Evolutionary conservation across 2,329 filamentous ascomycete genomes (phyloP).

Genomic region (Ophiostoma sp.): DNA sequence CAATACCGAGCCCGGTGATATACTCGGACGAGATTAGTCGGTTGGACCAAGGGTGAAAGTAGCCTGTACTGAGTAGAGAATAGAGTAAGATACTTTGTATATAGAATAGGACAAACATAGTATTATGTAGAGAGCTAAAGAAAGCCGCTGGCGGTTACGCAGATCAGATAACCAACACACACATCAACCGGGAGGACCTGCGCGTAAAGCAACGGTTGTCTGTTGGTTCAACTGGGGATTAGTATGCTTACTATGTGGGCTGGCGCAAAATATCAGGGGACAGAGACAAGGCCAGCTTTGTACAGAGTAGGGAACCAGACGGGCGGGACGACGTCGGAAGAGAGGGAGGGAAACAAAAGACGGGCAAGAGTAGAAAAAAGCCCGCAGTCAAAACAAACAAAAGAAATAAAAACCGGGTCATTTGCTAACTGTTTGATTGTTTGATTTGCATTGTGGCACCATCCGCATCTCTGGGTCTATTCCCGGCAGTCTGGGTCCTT

Average conservation of each 20-base stretch:
- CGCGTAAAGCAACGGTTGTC: neutral
- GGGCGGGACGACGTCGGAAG: constrained; percentile 2
- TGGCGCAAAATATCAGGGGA: neutral
- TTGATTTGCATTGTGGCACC: neutral
- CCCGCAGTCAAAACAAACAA: neutral
- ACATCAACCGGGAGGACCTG: neutral
- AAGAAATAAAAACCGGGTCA: constrained; percentile 3
- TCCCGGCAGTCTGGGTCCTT: neutral
- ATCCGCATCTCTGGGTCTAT: neutral
- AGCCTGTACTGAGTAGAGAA: neutral
- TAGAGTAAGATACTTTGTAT: neutral
- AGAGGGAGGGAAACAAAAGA: neutral
- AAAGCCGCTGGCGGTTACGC: neutral
- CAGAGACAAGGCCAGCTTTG: neutral
- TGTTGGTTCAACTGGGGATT: neutral
- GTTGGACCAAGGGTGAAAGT: neutral
- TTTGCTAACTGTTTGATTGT: neutral
- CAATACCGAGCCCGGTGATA: neutral
- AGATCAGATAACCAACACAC: neutral
- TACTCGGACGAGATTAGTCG: neutral
- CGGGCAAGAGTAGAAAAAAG: neutral
- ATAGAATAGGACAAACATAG: neutral
- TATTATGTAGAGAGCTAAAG: neutral
- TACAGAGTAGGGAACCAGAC: neutral
- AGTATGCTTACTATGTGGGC: neutral